Base-by-base conservation (phyloP, 169 alveolate species). In the Plasmodium falciparum region DNA sequence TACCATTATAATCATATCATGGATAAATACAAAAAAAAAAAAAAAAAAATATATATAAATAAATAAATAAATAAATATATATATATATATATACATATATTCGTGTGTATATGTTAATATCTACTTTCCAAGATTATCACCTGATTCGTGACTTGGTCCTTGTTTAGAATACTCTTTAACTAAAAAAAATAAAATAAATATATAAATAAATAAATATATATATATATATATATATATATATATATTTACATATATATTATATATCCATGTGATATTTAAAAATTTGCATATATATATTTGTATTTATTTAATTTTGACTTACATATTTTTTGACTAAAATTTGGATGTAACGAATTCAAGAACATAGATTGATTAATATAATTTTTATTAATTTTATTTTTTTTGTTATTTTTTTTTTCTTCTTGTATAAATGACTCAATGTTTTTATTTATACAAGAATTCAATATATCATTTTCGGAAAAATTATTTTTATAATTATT, bases 341-440 rank as follows among this genome's bases (percentile, higher is more conserved):
- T 86, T 13, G 92, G 88, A n/a, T 86, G 92, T 15, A 86, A 47
- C 61, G 86, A 59, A 59, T 70, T 72, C 76, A 8, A 24, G 20
- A 52, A 86, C 71, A 15, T 86, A 22, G 20, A 5, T 61, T 59
- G 12, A 45, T 17, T 52, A 61, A 70, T 17, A 74, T 86, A 62
- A 47, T 62, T 61, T 73, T 72, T 86, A 13, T 86, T 86, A 43
- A 72, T 43, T 26, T 71, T 86, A 7, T 20, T 86, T 72, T 86
- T 86, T 86, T 86, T 86, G 73, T 71, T 71, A n/a, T 20, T 24
- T 63, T 49, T 72, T 24, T 45, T 59, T 66, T 86, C 88, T 50
- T 86, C 92, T 71, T 85, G 56, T 6, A 66, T 15, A 52, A 86
- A 67, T 17, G 17, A 67, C 5, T 86, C 15, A 11, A 86, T 54